Evolutionary conservation across 202 grass and related monocot genomes (phyloP), one percentile per base, ranked within the genome.

Genomic region (Bolboschoenoplectus hybrid): DNA sequence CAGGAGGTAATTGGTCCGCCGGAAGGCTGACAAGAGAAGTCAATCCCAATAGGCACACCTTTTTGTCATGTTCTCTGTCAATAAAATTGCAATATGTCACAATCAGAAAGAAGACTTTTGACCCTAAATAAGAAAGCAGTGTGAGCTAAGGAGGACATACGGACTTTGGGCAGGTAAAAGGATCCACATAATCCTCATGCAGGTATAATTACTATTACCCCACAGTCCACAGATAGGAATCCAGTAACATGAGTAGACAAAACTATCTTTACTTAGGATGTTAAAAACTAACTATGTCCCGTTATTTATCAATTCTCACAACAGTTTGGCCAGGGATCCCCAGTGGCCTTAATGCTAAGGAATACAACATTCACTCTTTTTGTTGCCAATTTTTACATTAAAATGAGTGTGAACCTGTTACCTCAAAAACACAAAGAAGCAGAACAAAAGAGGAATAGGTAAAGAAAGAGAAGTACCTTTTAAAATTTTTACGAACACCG

Each of bases 21-120:
- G 92, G 89, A 64, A 97, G 94, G 71, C 87, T 76, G 89, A 97
- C 82, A 84, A 97, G 94, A 4, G 94, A 97, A 53, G 90, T 94
- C 77, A 97, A 86, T 32, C 94, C 95, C 85, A 97, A 89, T 61
- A 91, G 91, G 69, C 90, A 95, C 85, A 98, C 91, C 83, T 97
- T 97, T 78, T 97, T 97, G 83, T 94, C 90, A 89, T 97, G 90
- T 71, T 92, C 89, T 82, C 94, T 97, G 87, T 68, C 88, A 85
- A 89, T 51, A 87, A 89, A 87, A 50, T 32, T 20, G 76, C 52
- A 80, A 79, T 60, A 43, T 43, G 38, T 44, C 53, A 55, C 20
- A 46, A 63, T 39, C 70, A 84, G 34, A 12, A 51, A 60, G 47
- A 3, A 70, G 16, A 67, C 50, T 39, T 41, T 43, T 6, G 32